Percentiles rank a stretch among this genome's conserved stretches.
These are phyloP conservation scores for Euphorbia tirucalli DNA, from an alignment of 345 rosid genomes.

Conservation along the genomic window DNA sequence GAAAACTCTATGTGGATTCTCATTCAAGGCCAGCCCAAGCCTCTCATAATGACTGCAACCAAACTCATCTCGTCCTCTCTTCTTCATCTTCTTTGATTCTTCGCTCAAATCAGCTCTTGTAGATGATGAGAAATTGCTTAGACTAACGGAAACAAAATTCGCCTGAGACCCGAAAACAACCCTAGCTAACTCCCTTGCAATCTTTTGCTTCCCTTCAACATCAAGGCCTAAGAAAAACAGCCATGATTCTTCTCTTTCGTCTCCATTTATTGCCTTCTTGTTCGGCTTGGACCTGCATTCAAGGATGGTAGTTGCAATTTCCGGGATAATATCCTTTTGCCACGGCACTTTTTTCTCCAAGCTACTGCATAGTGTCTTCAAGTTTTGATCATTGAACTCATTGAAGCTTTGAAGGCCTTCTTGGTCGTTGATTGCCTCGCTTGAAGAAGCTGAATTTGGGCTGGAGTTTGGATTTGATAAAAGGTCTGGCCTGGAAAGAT, in stretches of 20 bases:
- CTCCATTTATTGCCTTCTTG: conserved; percentile 27
- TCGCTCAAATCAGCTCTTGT: conserved; percentile 27
- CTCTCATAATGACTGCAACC: conserved; percentile 37
- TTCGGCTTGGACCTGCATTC: conserved; percentile 67
- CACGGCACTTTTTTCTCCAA: conserved; percentile 70
- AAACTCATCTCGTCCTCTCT: conserved; percentile 47
- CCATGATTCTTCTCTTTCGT: conserved; percentile 72
- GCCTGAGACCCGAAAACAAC: conserved; percentile 61
- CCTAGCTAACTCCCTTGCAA: conserved; percentile 65
- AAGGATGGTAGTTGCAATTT: conserved; percentile 55
- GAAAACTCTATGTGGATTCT: conserved; percentile 66
- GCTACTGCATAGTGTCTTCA: conserved; percentile 47
- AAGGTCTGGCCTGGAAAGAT: conserved; percentile 43
- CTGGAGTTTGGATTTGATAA: conserved; percentile 70
- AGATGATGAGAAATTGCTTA: conserved; percentile 30
- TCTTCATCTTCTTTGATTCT: conserved; percentile 27
- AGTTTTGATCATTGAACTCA: conserved; percentile 43
- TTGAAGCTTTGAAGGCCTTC: conserved; percentile 45
- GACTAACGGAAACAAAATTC: conserved; percentile 39
- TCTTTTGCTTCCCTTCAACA: conserved; percentile 60
- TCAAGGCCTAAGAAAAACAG: conserved; percentile 72
- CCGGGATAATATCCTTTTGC: conserved; percentile 57
- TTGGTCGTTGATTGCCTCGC: conserved; percentile 48
- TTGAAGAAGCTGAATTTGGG: conserved; percentile 77
- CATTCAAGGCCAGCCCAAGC: conserved; percentile 55